These are phyloP conservation scores for Paraglomus brasilianum DNA, from an alignment of 192 early-diverging fungal species.

Conservation along the genomic window DNA sequence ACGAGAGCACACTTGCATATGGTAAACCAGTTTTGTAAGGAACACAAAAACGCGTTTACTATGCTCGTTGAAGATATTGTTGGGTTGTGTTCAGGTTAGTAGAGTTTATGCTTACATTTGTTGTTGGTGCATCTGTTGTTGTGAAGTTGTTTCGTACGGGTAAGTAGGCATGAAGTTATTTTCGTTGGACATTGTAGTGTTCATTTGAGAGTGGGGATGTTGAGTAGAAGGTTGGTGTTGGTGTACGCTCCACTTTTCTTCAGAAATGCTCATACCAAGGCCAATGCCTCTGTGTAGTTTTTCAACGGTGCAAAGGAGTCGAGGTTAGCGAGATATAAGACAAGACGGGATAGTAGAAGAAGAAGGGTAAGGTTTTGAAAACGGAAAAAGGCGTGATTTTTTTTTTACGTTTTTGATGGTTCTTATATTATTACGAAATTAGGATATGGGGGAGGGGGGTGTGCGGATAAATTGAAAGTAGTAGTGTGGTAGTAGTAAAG, in stretches of 20 bases:
- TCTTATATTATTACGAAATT: too few species aligned
- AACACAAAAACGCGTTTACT: slow-evolving; percentile 18
- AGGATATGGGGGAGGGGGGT: too few species aligned
- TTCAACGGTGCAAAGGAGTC: too few species aligned
- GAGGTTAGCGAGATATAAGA: too few species aligned
- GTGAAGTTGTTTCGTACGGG: slow-evolving; percentile 6
- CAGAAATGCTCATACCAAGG: background rate
- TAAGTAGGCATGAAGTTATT: slow-evolving; percentile 20
- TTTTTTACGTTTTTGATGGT: too few species aligned
- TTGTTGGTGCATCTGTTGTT: slow-evolving; percentile 21
- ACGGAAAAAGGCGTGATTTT: too few species aligned
- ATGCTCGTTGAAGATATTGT: background rate
- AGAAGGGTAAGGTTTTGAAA: too few species aligned
- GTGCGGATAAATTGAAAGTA: too few species aligned
- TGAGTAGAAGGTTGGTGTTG: slow-evolving; percentile 7
- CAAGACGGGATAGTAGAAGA: too few species aligned
- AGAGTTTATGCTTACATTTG: slow-evolving; percentile 10
- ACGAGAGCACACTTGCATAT: slow-evolving; percentile 21
- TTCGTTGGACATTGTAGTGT: slow-evolving; percentile 19
- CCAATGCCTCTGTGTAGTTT: too few species aligned
- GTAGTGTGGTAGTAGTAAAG: too few species aligned
- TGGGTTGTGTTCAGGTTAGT: background rate
- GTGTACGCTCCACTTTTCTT: slow-evolving; percentile 31
- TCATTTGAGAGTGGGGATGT: slow-evolving; percentile 29
- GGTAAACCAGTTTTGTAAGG: slow-evolving; percentile 6